Evolutionary conservation across 805 yeast genomes (phyloP).

Genomic region (Candida patagonica): DNA sequence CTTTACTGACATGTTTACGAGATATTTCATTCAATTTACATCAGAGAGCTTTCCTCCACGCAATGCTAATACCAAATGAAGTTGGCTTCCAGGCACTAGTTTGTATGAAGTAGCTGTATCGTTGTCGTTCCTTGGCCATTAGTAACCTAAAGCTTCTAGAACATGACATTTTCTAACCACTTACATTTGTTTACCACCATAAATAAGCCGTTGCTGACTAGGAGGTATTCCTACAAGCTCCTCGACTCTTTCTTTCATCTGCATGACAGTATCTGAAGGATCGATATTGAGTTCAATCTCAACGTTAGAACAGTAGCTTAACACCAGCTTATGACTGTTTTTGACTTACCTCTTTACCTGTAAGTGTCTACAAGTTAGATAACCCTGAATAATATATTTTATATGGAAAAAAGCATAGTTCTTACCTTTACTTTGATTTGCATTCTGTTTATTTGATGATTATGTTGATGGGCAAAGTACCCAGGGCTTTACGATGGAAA

Average conservation of each 20-base stretch:
- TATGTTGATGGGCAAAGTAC: too few species aligned
- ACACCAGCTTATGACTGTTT: not conserved
- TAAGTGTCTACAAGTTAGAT: constrained; percentile 41
- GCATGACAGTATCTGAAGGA: constrained; percentile 55
- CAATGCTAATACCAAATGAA: constrained; percentile 84
- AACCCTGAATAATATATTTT: not conserved
- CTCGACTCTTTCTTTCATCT: constrained; percentile 84
- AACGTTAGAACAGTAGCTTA: not conserved
- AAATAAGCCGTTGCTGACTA: constrained; percentile 84
- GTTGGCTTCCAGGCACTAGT: constrained; percentile 75
- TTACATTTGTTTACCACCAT: constrained; percentile 81
- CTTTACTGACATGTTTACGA: too few species aligned
- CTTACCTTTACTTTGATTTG: constrained; percentile 56
- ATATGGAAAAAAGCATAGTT: constrained; percentile 1
- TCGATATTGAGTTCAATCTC: constrained; percentile 67
- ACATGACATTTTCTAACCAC: constrained; percentile 23
- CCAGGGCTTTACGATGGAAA: too few species aligned
- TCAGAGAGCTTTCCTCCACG: constrained; percentile 95
- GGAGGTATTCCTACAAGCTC: constrained; percentile 98
- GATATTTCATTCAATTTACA: too few species aligned
- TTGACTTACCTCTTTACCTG: constrained; percentile 60
- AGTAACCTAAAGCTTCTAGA: not conserved
- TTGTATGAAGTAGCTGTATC: constrained; percentile 62
- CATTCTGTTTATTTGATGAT: constrained; percentile 29
- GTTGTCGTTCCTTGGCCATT: constrained; percentile 51